Conservation (phyloP, 805 yeast species). For the Cephaloascus fragrans region DNA sequence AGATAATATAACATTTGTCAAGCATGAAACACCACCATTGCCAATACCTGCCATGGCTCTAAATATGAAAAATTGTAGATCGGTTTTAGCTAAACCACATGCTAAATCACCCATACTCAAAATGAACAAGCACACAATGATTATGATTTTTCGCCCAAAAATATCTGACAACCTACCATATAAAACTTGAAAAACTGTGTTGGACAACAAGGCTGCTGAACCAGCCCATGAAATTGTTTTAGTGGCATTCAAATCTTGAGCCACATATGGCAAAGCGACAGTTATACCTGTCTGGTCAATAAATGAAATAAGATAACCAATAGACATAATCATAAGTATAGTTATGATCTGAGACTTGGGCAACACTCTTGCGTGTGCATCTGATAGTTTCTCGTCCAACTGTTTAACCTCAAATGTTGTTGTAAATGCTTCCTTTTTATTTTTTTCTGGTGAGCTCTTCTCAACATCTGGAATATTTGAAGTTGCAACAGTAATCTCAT, state of each 20-base stretch:
- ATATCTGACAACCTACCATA: conserved; percentile 48
- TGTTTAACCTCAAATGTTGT: neutral
- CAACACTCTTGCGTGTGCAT: neutral
- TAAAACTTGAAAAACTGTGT: conserved; percentile 40
- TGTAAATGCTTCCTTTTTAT: neutral
- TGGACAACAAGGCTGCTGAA: conserved; percentile 40
- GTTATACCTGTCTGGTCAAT: conserved; percentile 41
- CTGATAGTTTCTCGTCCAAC: neutral
- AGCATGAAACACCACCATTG: conserved; percentile 40
- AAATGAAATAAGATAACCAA: conserved; percentile 31
- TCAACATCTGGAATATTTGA: neutral
- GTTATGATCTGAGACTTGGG: neutral
- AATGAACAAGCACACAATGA: conserved; percentile 27
- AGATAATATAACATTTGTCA: conserved; percentile 42
- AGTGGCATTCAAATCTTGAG: conserved; percentile 33
- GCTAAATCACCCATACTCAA: conserved; percentile 35
- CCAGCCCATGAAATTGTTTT: conserved; percentile 52
- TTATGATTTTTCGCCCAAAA: conserved; percentile 37
- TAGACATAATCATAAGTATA: conserved; percentile 16
- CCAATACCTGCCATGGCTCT: conserved; percentile 51
- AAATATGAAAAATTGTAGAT: conserved; percentile 38
- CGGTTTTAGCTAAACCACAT: conserved; percentile 40
- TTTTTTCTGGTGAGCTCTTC: neutral
- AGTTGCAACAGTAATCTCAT: too few species aligned
- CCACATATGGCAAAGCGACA: conserved; percentile 39